Conservation (phyloP, 2,329 filamentous ascomycete species). For the Reticulascus tulasneorum region DNA sequence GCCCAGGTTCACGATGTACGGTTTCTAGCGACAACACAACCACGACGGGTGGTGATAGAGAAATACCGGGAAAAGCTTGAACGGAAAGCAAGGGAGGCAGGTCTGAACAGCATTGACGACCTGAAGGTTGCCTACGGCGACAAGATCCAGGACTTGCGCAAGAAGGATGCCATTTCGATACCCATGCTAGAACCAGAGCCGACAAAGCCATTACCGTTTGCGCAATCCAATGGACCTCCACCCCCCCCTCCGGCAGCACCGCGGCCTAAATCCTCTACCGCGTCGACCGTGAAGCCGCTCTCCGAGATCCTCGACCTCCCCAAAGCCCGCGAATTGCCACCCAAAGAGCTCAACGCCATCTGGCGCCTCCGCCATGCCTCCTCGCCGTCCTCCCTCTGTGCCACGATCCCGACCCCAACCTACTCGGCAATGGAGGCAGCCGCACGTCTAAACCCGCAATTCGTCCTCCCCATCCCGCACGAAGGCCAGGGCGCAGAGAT, state of each 20-base stretch:
- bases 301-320: constrained; percentile 66
- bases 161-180: constrained; percentile 56
- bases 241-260: constrained; percentile 21
- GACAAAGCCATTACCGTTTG: constrained; percentile 23
- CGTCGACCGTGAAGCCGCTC: constrained; percentile 39
- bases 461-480: constrained; percentile 83
- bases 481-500: constrained; percentile 73
- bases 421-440: constrained; percentile 68
- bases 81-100: constrained; percentile 71
- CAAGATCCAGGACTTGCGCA: constrained; percentile 70
- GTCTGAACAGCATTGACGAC: constrained; percentile 65
- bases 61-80: constrained; percentile 86
- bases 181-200: constrained; percentile 22
- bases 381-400: constrained; percentile 74
- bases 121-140: constrained; percentile 81
- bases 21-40: constrained; percentile 76
- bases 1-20: constrained; percentile 90
- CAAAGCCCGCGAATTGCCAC: constrained; percentile 69
- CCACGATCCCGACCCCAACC: constrained; percentile 69
- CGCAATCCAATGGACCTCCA: no score
- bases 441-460: constrained; percentile 75
- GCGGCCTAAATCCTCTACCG: constrained; percentile 18
- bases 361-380: constrained; percentile 86
- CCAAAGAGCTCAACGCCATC: constrained; percentile 78
- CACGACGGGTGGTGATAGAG: constrained; percentile 65